These are phyloP conservation scores for Jaminaea rosea DNA, from an alignment of 1,284 basidiomycete genomes.

Conservation along the genomic window DNA sequence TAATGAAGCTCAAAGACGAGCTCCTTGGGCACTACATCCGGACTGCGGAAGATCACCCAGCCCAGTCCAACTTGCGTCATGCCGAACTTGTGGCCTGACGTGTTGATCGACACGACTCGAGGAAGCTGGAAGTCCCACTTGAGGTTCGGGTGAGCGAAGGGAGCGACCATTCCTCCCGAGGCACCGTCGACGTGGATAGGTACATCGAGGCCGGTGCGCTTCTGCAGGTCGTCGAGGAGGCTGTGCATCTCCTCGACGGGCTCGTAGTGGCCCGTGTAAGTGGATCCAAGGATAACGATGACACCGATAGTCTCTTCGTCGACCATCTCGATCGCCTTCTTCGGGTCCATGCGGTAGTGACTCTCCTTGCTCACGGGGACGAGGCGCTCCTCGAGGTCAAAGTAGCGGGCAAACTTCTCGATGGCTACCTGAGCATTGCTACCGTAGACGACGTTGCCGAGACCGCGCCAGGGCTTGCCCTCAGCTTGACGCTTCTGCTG, in stretches of 20 bases:
- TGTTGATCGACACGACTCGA: constrained; percentile 77
- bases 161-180: constrained; percentile 53
- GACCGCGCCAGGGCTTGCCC: constrained; percentile 51
- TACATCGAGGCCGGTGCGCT: constrained; percentile 58
- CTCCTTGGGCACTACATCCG: constrained; percentile 50
- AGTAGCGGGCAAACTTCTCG: constrained; percentile 66
- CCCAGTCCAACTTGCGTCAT: constrained; percentile 50
- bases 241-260: constrained; percentile 77
- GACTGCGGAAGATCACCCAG: constrained; percentile 41
- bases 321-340: constrained; percentile 73
- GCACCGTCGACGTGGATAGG: constrained; percentile 58
- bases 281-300: constrained; percentile 58
- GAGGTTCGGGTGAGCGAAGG: constrained; percentile 66
- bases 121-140: constrained; percentile 59
- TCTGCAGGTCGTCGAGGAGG: constrained; percentile 75
- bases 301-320: constrained; percentile 67
- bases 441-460: constrained; percentile 65
- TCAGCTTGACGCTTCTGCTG: constrained; percentile 75
- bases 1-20: constrained; percentile 77
- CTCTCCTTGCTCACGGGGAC: constrained; percentile 33
- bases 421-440: constrained; percentile 62
- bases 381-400: constrained; percentile 63
- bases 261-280: constrained; percentile 90
- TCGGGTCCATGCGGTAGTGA: constrained; percentile 67
- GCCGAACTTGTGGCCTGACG: constrained; percentile 56